Conservation (phyloP, 2,329 filamentous ascomycete genomes). For the Alternaria arborescens region DNA sequence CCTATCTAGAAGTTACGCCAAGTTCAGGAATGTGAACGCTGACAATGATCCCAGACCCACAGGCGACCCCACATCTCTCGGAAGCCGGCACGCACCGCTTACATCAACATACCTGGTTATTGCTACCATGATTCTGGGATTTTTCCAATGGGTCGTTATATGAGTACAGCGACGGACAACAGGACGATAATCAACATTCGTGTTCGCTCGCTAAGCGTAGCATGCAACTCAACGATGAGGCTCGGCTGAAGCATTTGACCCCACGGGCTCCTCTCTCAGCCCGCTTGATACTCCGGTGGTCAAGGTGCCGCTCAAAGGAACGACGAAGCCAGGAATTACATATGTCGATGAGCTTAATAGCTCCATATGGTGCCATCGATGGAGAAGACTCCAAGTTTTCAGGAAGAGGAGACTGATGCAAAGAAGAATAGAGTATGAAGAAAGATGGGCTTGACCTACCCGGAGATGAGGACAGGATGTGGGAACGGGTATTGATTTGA, state of each 20-base stretch:
- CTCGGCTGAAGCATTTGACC: background rate
- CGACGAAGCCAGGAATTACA: background rate
- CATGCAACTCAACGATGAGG: background rate
- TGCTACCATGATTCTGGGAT: slow-evolving; percentile 9
- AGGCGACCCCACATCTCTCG: slow-evolving; percentile 5
- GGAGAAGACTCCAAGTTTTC: background rate
- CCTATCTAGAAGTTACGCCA: slow-evolving; percentile 3
- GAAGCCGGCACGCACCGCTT: slow-evolving; percentile 11
- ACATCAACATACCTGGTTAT: slow-evolving; percentile 13
- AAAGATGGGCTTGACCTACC: background rate
- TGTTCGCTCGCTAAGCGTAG: background rate
- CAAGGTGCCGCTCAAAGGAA: background rate
- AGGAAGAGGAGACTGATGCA: background rate
- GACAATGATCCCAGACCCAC: slow-evolving; percentile 13
- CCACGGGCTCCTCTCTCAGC: background rate
- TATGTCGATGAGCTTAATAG: background rate
- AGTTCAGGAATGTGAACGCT: slow-evolving; percentile 15
- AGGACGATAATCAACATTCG: background rate
- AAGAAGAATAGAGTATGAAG: background rate
- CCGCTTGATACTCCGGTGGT: background rate
- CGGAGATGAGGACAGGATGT: background rate
- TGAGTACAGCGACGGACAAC: slow-evolving; percentile 7
- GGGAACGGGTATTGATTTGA: background rate
- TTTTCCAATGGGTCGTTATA: slow-evolving; percentile 23
- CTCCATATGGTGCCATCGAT: background rate